Base-by-base conservation (phyloP, 345 rosid genomes). In the Rhizophora mangle region DNA sequence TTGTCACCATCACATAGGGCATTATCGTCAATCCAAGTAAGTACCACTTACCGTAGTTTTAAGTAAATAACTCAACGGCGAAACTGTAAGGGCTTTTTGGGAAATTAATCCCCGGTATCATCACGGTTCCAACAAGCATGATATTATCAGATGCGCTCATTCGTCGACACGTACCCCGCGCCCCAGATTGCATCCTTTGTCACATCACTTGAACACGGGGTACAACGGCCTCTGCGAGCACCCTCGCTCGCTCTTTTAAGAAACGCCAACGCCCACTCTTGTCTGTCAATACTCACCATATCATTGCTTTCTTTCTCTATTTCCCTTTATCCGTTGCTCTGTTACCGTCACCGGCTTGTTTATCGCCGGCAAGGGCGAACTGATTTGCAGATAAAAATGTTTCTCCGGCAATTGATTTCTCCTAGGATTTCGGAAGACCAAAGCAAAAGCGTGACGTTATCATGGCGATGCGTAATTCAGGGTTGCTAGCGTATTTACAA, bases 401-500 rank as follows among this genome's bases (percentile, higher is more conserved):
- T 58, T 63, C 30, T 37, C 60, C 49, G 62, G 75, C 69, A 16
- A 7, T 5, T 10, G 72, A 72, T 77, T 65, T 58, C 69, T 63
- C 52, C n/a, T 29, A 62, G 52, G 64, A 70, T 51, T 65, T 55
- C 65, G 49, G 3, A 43, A 43, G 18, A 2, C 15, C 46, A 43
- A 63, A 63, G 63, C 47, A 65, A 63, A 63, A 64, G 75, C 70
- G 74, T 82, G 65, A 78, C 76, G 87, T 78, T 74, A 57, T 71
- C 72, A 61, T 47, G 63, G 70, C 78, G 77, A 83, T 73, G 83
- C 86, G 83, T 83, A 74, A 80, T 77, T 80, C 77, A 81, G 86
- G 64, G 56, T 74, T 76, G 76, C 82, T 67, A 82, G 72, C 34
- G 79, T 70, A 70, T 72, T 75, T 74, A 63, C 51, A 75, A 76